Percentiles rank a stretch among this genome's conserved stretches.
Evolutionary conservation across 2,329 filamentous ascomycete genomes (phyloP).

Genomic region (Colletotrichum sp.): DNA sequence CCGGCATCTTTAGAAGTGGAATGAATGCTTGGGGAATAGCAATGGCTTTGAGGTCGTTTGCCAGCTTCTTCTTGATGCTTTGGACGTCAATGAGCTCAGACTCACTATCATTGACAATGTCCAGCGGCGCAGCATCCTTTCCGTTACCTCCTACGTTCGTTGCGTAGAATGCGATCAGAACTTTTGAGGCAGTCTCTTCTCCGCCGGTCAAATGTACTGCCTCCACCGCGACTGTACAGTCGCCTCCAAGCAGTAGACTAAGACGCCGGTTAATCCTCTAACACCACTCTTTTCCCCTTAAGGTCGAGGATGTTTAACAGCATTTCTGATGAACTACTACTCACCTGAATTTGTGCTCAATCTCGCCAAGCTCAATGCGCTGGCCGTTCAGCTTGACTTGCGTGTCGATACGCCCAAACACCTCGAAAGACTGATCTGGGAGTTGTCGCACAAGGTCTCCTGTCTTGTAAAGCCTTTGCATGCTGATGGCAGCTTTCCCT

Average conservation of each 20-base stretch:
- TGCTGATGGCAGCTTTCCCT: rapidly evolving
- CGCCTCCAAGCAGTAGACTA: neutral
- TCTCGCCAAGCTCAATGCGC: slow-evolving; percentile 26
- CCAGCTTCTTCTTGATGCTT: neutral
- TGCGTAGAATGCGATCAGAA: neutral
- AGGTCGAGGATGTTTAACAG: neutral
- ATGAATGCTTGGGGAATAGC: neutral
- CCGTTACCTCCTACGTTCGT: neutral
- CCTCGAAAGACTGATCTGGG: slow-evolving; percentile 16
- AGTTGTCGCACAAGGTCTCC: slow-evolving; percentile 41
- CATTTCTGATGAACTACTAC: neutral
- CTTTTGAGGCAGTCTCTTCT: neutral
- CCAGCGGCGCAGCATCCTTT: neutral
- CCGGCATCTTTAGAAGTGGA: neutral
- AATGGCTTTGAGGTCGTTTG: neutral
- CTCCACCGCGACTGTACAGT: neutral
- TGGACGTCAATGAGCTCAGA: neutral
- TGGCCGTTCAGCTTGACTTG: slow-evolving; percentile 28
- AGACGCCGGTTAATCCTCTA: neutral
- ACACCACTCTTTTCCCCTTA: neutral
- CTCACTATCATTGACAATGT: neutral
- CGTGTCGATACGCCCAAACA: slow-evolving; percentile 23
- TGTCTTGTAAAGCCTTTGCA: slow-evolving; percentile 44
- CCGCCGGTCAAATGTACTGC: neutral
- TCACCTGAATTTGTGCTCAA: slow-evolving; percentile 15